Evolutionary conservation across 2,329 filamentous ascomycete species (phyloP).

Genomic region (Colletotrichum euphorbiae): DNA sequence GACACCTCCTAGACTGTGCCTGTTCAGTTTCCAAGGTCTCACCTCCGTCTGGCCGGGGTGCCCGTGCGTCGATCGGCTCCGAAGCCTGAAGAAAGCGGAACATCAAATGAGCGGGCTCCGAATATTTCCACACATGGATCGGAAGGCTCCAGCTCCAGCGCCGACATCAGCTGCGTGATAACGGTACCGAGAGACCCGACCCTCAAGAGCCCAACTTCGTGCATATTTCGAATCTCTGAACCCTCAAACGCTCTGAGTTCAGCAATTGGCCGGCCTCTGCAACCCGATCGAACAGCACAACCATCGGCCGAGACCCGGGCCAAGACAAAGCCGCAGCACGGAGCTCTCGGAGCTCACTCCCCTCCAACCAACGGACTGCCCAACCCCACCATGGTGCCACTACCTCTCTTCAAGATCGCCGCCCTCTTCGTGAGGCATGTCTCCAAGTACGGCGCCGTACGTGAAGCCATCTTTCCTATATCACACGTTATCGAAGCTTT

Average conservation of each 20-base stretch:
- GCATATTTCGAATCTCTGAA: neutral
- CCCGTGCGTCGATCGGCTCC: conserved; percentile 25
- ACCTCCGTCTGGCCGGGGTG: conserved; percentile 15
- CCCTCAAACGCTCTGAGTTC: too few species aligned
- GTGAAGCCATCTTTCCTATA: conserved; percentile 44
- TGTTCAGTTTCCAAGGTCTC: conserved; percentile 12
- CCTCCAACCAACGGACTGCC: conserved; percentile 23
- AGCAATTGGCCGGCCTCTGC: neutral
- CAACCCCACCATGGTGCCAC: conserved; percentile 65
- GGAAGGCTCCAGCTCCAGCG: conserved; percentile 19
- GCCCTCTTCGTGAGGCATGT: conserved; percentile 73
- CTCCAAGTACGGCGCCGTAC: conserved; percentile 76
- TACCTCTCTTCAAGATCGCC: conserved; percentile 76
- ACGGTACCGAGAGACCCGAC: conserved; percentile 4
- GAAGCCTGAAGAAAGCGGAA: conserved; percentile 31
- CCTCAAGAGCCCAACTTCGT: neutral
- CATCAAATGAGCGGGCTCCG: conserved; percentile 38
- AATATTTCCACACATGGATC: conserved; percentile 15
- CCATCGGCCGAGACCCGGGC: conserved; percentile 25
- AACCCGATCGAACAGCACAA: conserved; percentile 6
- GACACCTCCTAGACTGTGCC: neutral
- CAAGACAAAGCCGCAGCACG: conserved; percentile 30
- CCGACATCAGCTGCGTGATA: conserved; percentile 14
- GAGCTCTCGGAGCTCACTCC: conserved; percentile 34
- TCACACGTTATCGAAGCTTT: neutral